Base-by-base conservation (phyloP, 2,329 filamentous ascomycete species). In the Volutella citrinella region DNA sequence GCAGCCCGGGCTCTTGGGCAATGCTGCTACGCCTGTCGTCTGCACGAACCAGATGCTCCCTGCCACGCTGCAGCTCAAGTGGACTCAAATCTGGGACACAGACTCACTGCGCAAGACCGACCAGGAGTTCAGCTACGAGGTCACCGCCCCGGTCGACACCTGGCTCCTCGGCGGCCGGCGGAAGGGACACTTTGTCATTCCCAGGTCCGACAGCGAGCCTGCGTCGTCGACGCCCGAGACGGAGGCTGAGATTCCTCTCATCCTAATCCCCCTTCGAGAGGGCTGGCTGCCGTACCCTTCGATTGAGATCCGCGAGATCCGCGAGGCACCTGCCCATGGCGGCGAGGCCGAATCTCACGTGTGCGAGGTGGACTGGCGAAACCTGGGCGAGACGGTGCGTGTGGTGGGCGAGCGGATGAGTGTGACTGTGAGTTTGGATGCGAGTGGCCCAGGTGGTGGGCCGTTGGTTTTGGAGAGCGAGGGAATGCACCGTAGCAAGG, bases 111-210 rank as follows among this genome's bases (percentile, higher is more conserved):
- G 55, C 9, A 45, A 56, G 12, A 66, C 68, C 1, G 70, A 78
- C 15, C 68, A 89, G 3, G 80, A 89, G 43, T 95, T 95, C 54
- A 80, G 82, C 46, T 94, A 93, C 60, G 90, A 95, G 48, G 71
- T 97, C 15, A 78, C 80, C 11, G 82, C 83, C 1, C 78, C 81
- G 12, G 66, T 76, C 3, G 88, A 91, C 23, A 73, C 78, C 0
- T 97, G 91, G 91, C 76, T 96, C 3, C 68, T 97, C 4, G 90
- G 88, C 15, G 91, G 90, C 0, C 79, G 84, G 26, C 76, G 86
- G 30, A 84, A 87, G 45, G 86, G 84, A 0, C 85, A 87, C 53
- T 94, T 95, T 52, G 74, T 74, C 7, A 78, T 82, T 19, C 71
- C 76, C 0, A 48, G 51, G 4, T 55, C 55, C 10, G 48, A 51